phyloP scores from a whole-genome alignment of 805 yeast genomes.

The Komagataella mondaviorum region DNA sequence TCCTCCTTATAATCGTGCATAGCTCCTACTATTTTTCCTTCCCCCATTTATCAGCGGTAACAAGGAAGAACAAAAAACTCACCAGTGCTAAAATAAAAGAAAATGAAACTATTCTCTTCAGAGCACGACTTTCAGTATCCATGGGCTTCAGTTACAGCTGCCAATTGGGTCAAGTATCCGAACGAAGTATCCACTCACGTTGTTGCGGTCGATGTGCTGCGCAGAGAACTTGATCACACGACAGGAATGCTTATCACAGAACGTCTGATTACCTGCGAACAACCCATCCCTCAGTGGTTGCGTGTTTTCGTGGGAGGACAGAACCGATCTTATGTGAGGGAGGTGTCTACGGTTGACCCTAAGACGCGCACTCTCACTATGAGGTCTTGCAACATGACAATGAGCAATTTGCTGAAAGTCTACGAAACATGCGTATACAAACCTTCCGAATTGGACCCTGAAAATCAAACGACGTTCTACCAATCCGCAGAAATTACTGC shows the following conservation, averaged over 20 bases:
- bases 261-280: conserved; percentile 79
- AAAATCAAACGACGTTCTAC: conserved; percentile 41
- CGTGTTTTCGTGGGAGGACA: conserved; percentile 58
- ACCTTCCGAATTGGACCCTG: conserved; percentile 48
- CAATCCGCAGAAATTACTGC: conserved; percentile 90
- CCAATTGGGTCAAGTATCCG: conserved; percentile 97
- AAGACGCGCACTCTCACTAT: conserved; percentile 47
- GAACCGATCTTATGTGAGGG: conserved; percentile 71
- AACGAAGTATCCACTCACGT: conserved; percentile 88
- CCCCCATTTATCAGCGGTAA: conserved; percentile 1
- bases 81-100: conserved; percentile 1
- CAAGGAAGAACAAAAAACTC: neutral
- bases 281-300: conserved; percentile 78
- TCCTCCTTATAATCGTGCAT: neutral
- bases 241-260: conserved; percentile 59
- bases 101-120: conserved; percentile 71
- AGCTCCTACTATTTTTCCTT: neutral
- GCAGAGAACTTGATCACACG: conserved; percentile 48
- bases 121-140: conserved; percentile 64
- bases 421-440: conserved; percentile 75
- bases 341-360: conserved; percentile 76
- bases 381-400: conserved; percentile 78
- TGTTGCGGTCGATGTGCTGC: conserved; percentile 78
- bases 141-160: conserved; percentile 92
- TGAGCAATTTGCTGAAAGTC: conserved; percentile 61